phyloP scores from a whole-genome alignment of 768 basidiomycete genomes.

The Candolleomyces efflorescens region DNA sequence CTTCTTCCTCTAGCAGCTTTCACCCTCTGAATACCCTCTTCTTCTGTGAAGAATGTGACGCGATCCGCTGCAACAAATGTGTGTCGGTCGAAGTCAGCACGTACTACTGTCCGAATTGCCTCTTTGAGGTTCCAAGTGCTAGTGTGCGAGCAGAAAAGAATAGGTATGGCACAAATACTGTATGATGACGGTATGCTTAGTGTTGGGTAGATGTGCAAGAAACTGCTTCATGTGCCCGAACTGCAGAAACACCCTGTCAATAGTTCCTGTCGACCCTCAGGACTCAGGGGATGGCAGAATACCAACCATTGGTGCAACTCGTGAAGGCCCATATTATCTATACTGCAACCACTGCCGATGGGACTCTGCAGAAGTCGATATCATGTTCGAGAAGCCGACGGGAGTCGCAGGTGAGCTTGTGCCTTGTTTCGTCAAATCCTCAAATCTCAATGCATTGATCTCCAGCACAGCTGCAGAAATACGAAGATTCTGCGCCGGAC shows the following conservation, averaged over 20 bases:
- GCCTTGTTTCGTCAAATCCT: conserved; percentile 2
- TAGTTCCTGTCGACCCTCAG: conserved; percentile 85
- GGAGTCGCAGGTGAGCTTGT: conserved; percentile 76
- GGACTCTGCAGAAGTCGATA: conserved; percentile 89
- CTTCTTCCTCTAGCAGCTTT: conserved; percentile 77
- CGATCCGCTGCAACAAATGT: conserved; percentile 89
- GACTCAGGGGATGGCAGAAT: conserved; percentile 56
- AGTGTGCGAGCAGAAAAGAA: conserved; percentile 99
- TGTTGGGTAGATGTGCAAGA: conserved; percentile 76
- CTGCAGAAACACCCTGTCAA: conserved; percentile 85
- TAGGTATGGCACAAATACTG: conserved; percentile 45
- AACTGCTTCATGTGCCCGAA: conserved; percentile 97
- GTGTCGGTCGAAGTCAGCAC: conserved; percentile 92
- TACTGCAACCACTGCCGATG: conserved; percentile 92
- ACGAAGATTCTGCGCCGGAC: conserved; percentile 81
- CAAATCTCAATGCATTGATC: neutral
- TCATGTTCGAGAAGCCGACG: conserved; percentile 95
- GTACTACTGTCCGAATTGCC: conserved; percentile 97
- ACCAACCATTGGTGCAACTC: conserved; percentile 38
- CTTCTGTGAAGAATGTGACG: conserved; percentile 99
- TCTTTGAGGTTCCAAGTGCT: conserved; percentile 97
- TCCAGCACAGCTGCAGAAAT: conserved; percentile 88
- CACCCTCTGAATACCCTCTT: conserved; percentile 83
- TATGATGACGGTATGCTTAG: conserved; percentile 2
- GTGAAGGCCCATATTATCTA: conserved; percentile 76